Evolutionary conservation across 371 early-diverging fungal genomes (phyloP).

Genomic region (Mucor indicus): DNA sequence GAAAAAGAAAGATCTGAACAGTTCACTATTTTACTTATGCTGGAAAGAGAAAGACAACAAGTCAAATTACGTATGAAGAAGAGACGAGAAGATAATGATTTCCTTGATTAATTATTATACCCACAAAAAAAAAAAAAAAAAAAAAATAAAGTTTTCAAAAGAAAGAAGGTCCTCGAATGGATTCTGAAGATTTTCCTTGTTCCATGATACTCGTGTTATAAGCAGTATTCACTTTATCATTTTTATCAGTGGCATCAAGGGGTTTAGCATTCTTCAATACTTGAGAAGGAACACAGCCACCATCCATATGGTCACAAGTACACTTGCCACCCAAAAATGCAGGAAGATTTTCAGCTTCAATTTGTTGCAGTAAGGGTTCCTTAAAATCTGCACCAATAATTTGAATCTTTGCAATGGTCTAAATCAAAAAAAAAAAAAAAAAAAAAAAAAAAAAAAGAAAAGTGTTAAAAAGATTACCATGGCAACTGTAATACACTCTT

Average conservation of each 20-base stretch:
- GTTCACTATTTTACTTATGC: constrained; percentile 27
- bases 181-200: constrained; percentile 23
- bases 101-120: too few relatives aligned
- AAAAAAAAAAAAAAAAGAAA: not conserved
- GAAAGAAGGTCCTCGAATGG: constrained; percentile 12
- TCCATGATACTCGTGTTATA: constrained; percentile 40
- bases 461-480: too few relatives aligned
- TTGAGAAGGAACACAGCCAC: constrained; percentile 66
- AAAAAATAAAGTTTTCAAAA: too few relatives aligned
- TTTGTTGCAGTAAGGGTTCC: constrained; percentile 63
- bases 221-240: constrained; percentile 25
- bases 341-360: constrained; percentile 76
- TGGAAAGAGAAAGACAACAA: constrained; percentile 36
- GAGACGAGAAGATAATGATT: constrained; percentile 36
- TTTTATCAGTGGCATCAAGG: constrained; percentile 20
- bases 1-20: constrained; percentile 50
- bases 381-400: constrained; percentile 72
- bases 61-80: constrained; percentile 41
- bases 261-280: constrained; percentile 38
- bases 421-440: not conserved
- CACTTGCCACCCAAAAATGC: constrained; percentile 77
- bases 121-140: too few relatives aligned
- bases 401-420: constrained; percentile 75
- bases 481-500: constrained; percentile 8
- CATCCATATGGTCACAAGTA: constrained; percentile 78